These are phyloP conservation scores for Astrocystis sublimbata DNA, from an alignment of 495 filamentous ascomycete species.

Conservation along the genomic window DNA sequence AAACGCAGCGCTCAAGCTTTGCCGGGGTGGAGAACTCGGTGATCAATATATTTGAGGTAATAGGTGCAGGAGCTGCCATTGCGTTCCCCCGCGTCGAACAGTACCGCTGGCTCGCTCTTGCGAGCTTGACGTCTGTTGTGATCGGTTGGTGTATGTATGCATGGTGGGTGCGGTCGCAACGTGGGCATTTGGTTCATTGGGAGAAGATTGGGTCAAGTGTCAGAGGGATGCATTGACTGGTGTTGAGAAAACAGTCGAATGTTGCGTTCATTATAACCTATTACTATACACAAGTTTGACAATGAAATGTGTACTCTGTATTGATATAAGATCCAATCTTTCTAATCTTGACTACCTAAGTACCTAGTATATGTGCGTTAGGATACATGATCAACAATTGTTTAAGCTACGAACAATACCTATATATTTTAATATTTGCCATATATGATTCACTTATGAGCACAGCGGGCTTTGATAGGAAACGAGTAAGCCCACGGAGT, in stretches of 20 bases:
- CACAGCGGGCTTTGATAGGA: too few relatives aligned
- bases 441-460: too few relatives aligned
- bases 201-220: slow-evolving; percentile 22
- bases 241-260: too few relatives aligned
- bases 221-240: not conserved
- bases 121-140: slow-evolving; percentile 35
- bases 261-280: not conserved
- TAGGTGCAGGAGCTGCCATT: slow-evolving; percentile 36
- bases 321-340: too few relatives aligned
- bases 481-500: too few relatives aligned
- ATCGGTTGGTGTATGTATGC: slow-evolving; percentile 40
- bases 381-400: too few relatives aligned
- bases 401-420: too few relatives aligned
- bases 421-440: too few relatives aligned
- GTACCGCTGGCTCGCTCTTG: slow-evolving; percentile 43
- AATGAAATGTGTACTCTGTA: not conserved
- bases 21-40: slow-evolving; percentile 46
- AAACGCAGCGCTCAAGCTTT: slow-evolving; percentile 41
- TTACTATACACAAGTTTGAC: too few relatives aligned
- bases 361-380: too few relatives aligned
- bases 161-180: slow-evolving; percentile 39
- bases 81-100: slow-evolving; percentile 40
- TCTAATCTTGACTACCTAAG: too few relatives aligned
- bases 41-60: slow-evolving; percentile 43
- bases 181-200: slow-evolving; percentile 34